Conservation (phyloP, 495 filamentous ascomycete genomes). For the Penicillium lagena region DNA sequence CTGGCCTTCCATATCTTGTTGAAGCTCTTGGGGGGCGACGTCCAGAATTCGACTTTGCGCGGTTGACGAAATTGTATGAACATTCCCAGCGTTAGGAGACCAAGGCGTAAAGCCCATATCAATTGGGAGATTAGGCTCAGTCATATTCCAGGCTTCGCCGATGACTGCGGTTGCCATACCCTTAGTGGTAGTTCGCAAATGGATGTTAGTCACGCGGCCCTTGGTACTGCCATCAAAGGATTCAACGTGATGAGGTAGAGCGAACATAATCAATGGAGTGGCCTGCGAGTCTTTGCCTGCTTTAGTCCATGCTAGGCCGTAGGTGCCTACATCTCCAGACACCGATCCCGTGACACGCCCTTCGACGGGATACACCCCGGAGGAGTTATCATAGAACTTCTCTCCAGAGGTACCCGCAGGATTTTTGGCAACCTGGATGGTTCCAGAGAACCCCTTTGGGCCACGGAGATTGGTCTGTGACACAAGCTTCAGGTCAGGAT, state of each 20-base stretch:
- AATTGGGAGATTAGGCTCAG: slow-evolving; percentile 64
- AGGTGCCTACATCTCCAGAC: slow-evolving; percentile 54
- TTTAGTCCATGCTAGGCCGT: slow-evolving; percentile 65
- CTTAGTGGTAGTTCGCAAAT: slow-evolving; percentile 80
- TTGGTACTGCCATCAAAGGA: slow-evolving; percentile 61
- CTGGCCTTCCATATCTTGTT: slow-evolving; percentile 63
- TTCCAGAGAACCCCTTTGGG: slow-evolving; percentile 52
- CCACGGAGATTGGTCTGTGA: slow-evolving; percentile 45
- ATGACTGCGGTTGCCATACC: slow-evolving; percentile 68
- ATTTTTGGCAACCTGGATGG: slow-evolving; percentile 76
- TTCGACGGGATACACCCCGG: slow-evolving; percentile 64
- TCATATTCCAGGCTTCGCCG: slow-evolving; percentile 73
- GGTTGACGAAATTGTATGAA: slow-evolving; percentile 40
- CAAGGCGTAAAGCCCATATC: slow-evolving; percentile 73
- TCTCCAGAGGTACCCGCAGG: slow-evolving; percentile 55
- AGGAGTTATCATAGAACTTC: slow-evolving; percentile 62
- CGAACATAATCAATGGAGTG: slow-evolving; percentile 71
- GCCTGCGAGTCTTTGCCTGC: slow-evolving; percentile 44
- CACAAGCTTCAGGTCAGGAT: slow-evolving; percentile 42
- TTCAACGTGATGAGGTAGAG: slow-evolving; percentile 77
- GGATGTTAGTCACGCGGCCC: slow-evolving; percentile 47
- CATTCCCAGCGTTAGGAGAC: slow-evolving; percentile 47
- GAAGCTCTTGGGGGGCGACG: slow-evolving; percentile 58
- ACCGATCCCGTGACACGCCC: slow-evolving; percentile 58
- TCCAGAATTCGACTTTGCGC: slow-evolving; percentile 49